phyloP scores from a whole-genome alignment of 2,329 filamentous ascomycete species.

The Neonectria coccinea region DNA sequence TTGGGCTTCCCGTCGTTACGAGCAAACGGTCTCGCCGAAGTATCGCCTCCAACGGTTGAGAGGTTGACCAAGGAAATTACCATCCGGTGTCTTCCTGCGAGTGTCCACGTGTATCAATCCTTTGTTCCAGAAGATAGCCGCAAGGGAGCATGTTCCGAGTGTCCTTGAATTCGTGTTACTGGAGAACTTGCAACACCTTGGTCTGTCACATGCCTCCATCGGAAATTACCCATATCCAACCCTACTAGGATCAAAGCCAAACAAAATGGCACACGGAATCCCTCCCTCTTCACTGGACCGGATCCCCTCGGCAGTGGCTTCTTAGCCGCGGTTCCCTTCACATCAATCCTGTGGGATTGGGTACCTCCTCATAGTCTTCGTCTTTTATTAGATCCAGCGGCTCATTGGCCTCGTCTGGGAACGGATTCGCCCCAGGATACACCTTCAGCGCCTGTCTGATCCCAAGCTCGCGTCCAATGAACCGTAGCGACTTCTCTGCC shows the following conservation, averaged over 20 bases:
- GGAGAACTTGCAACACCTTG: not conserved
- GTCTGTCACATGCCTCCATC: not conserved
- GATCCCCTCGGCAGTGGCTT: not conserved
- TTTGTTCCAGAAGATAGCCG: not conserved
- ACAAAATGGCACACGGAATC: not conserved
- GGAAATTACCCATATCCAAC: not conserved
- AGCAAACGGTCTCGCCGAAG: not conserved
- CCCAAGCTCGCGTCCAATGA: slow-evolving; percentile 53
- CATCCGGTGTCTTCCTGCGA: not conserved
- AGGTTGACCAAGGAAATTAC: not conserved
- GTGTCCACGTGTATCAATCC: not conserved
- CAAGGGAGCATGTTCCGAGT: not conserved
- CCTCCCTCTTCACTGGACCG: not conserved
- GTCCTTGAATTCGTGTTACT: not conserved
- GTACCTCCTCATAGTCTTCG: slow-evolving; percentile 32
- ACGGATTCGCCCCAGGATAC: slow-evolving; percentile 28
- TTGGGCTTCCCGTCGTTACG: not conserved
- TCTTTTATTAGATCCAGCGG: slow-evolving; percentile 41
- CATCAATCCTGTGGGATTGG: slow-evolving; percentile 32
- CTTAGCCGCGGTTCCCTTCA: slow-evolving; percentile 1
- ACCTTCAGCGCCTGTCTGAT: slow-evolving; percentile 52
- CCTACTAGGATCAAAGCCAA: not conserved
- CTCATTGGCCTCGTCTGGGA: slow-evolving; percentile 45
- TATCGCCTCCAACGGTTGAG: not conserved
- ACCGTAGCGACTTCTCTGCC: slow-evolving; percentile 46